phyloP scores from a whole-genome alignment of 2,329 filamentous ascomycete genomes.

The Ampelomyces quisqualis region DNA sequence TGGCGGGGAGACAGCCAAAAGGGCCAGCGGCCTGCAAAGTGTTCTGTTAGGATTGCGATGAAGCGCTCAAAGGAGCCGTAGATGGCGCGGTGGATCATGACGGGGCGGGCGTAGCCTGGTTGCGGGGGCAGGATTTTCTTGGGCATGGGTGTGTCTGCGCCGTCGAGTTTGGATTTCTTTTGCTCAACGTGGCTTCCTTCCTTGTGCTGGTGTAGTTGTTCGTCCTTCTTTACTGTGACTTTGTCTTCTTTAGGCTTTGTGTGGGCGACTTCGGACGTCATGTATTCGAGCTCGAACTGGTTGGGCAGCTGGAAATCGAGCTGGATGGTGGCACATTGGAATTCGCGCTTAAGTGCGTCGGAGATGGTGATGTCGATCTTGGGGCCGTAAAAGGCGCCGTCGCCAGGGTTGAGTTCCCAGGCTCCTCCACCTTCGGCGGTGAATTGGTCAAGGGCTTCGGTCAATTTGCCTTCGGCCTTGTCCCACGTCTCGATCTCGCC shows the following conservation, averaged over 20 bases:
- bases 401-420: conserved; percentile 91
- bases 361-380: conserved; percentile 98
- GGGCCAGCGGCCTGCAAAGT: conserved; percentile 85
- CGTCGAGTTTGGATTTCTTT: conserved; percentile 24
- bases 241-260: conserved; percentile 44
- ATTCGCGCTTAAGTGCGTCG: conserved; percentile 80
- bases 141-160: too few relatives aligned
- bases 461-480: conserved; percentile 78
- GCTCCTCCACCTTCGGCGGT: conserved; percentile 57
- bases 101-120: conserved; percentile 68
- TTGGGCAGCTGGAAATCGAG: conserved; percentile 83
- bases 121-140: conserved; percentile 29
- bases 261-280: conserved; percentile 64
- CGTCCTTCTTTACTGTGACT: conserved; percentile 24
- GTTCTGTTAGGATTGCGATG: conserved; percentile 77
- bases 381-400: conserved; percentile 96
- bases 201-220: conserved; percentile 27
- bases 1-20: conserved; percentile 87
- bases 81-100: conserved; percentile 85
- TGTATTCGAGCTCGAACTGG: conserved; percentile 86
- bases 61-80: conserved; percentile 69
- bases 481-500: conserved; percentile 88
- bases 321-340: conserved; percentile 92
- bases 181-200: conserved; percentile 15
- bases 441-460: conserved; percentile 77